Conservation (phyloP, 2,329 filamentous ascomycete species). For the Onygenales sp. region DNA sequence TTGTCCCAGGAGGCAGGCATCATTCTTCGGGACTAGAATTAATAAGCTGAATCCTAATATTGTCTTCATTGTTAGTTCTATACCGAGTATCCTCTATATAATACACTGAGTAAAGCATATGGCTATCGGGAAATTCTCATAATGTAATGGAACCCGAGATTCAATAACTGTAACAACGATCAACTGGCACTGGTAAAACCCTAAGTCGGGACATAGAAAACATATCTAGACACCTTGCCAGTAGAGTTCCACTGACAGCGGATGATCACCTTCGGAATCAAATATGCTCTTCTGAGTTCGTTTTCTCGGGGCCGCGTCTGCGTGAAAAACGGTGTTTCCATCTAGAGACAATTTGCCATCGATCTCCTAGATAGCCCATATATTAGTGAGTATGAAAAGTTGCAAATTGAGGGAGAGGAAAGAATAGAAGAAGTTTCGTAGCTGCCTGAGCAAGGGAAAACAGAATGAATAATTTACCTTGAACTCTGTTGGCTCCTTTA, state of each 20-base stretch:
- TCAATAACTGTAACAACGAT: too few species aligned
- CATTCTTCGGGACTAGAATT: too few species aligned
- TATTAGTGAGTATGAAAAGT: not conserved
- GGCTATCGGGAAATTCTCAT: too few species aligned
- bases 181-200: too few species aligned
- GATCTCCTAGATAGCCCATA: constrained; percentile 16
- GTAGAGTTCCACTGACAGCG: constrained; percentile 23
- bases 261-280: constrained; percentile 19
- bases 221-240: constrained; percentile 19
- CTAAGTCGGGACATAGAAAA: not conserved
- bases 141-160: too few species aligned
- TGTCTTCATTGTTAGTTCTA: too few species aligned
- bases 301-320: constrained; percentile 28
- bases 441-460: not conserved
- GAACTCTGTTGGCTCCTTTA: constrained; percentile 21
- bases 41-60: too few species aligned
- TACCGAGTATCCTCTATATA: too few species aligned
- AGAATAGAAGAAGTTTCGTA: too few species aligned
- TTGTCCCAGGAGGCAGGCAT: too few species aligned
- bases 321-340: constrained; percentile 28
- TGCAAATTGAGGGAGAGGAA: not conserved
- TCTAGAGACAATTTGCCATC: constrained; percentile 24
- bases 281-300: constrained; percentile 25
- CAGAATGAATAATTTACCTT: constrained; percentile 17
- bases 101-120: too few species aligned